Evolutionary conservation across 1,284 basidiomycete species (phyloP), one percentile per base, ranked within the genome.

Genomic region (Ganoderma multipileum): DNA sequence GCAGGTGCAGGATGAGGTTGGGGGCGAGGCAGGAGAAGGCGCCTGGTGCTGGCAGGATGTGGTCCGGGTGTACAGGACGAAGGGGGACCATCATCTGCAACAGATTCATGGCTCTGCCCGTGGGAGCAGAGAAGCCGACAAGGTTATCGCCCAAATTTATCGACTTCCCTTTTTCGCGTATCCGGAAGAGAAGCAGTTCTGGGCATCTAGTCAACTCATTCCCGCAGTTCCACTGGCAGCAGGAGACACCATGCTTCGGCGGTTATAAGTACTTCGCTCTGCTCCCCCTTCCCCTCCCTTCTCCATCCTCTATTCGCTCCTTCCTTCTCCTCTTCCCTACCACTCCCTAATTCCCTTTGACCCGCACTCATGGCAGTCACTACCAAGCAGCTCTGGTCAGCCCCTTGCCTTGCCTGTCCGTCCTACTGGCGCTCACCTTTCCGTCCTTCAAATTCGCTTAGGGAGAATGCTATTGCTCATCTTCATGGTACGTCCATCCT

Each of bases 381-480:
- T 67, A 87, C 82, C 78, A 87, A 89, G 77, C 85, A 88, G 77
- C 81, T 87, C 73, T 91, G 89, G 89, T 89, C 68, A 79, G 85
- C 83, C 62, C 52, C 59, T 54, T 55, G 23, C 39, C 54, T 54
- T 60, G 42, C 20, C 47, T n/a, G 26, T 41, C 58, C 33, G 38
- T 55, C 70, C 67, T 16, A 44, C 44, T 23, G 28, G 47, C 64
- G 39, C 55, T 62, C 57, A 68, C 42, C 64, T 62, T 64, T 39
- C 55, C 26, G 16, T 33, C 60, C 61, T 38, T 64, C 67, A 65
- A 65, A 61, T 68, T 59, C 26, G 50, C 61, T 38, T 76, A 91
- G 90, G 90, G 89, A 91, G 75, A 89, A 91, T 61, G 84, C 87
- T 64, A 81, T 92, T 70, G 83, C 82, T 63, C 85, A 85, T 71